These are phyloP conservation scores for Syncephalis plumigaleata DNA, from an alignment of 371 early-diverging fungal genomes.

Conservation along the genomic window DNA sequence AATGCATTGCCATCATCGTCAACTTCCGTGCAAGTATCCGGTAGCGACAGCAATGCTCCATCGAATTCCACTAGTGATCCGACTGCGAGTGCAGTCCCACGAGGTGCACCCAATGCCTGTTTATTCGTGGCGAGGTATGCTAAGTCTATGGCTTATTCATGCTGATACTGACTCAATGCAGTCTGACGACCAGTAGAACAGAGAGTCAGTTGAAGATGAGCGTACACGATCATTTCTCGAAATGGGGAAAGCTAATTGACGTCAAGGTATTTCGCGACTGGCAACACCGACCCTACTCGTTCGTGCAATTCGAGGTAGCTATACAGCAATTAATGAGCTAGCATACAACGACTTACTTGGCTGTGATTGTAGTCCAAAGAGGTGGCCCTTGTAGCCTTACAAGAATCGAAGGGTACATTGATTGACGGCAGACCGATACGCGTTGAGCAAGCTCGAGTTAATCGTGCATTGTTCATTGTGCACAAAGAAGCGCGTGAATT, in stretches of 20 bases:
- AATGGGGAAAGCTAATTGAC: constrained; percentile 48
- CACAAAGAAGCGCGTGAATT: constrained; percentile 18
- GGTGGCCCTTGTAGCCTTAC: constrained; percentile 43
- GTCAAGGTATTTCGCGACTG: constrained; percentile 70
- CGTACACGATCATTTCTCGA: constrained; percentile 38
- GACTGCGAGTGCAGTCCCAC: background rate
- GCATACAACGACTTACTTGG: background rate
- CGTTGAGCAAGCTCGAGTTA: constrained; percentile 70
- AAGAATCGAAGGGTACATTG: constrained; percentile 44
- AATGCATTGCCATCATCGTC: too few species aligned
- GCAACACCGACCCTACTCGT: constrained; percentile 65
- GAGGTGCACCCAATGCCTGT: constrained; percentile 21
- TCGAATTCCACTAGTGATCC: too few species aligned
- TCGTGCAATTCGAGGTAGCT: constrained; percentile 66
- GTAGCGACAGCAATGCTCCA: too few species aligned
- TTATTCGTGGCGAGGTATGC: constrained; percentile 36
- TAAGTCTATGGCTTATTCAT: background rate
- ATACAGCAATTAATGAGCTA: background rate
- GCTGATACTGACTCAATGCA: constrained; percentile 14
- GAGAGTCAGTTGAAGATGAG: constrained; percentile 35
- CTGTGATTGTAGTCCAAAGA: constrained; percentile 10
- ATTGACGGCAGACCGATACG: constrained; percentile 57
- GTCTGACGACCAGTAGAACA: constrained; percentile 36
- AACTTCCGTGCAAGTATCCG: too few species aligned
- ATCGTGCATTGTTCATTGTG: constrained; percentile 54